These are phyloP conservation scores for Styphnolobium japonicum DNA, from an alignment of 306 rosid genomes.

Conservation along the genomic window DNA sequence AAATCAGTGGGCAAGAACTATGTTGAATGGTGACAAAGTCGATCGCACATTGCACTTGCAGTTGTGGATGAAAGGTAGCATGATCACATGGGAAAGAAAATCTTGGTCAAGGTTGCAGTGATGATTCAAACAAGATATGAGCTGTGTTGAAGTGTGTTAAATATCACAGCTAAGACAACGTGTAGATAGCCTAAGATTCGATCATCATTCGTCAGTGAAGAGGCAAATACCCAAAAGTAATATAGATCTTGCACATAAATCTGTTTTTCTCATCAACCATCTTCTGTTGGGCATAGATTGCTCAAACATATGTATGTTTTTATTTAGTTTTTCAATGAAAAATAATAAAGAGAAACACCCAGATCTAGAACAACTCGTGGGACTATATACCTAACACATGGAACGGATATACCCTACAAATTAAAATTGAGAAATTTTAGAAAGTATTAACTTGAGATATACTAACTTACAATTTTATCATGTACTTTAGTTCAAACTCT, in stretches of 20 bases:
- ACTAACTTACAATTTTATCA: background rate
- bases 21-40: conserved; percentile 11
- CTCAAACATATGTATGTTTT: background rate
- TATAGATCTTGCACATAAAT: background rate
- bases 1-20: background rate
- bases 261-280: background rate
- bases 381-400: background rate
- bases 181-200: background rate
- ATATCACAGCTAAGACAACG: background rate
- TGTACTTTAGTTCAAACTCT: background rate
- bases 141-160: background rate
- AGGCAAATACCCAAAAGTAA: background rate
- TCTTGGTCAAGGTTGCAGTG: background rate
- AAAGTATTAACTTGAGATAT: background rate
- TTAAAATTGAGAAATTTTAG: background rate
- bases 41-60: too few species aligned
- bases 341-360: background rate
- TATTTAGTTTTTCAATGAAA: background rate
- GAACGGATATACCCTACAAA: background rate
- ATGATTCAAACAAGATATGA: conserved; percentile 2
- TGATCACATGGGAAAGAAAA: background rate
- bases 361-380: background rate
- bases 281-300: background rate
- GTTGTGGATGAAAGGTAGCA: background rate
- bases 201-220: background rate